Conservation (phyloP, 495 filamentous ascomycete species). For the Aspergillus saccharolyticus region DNA sequence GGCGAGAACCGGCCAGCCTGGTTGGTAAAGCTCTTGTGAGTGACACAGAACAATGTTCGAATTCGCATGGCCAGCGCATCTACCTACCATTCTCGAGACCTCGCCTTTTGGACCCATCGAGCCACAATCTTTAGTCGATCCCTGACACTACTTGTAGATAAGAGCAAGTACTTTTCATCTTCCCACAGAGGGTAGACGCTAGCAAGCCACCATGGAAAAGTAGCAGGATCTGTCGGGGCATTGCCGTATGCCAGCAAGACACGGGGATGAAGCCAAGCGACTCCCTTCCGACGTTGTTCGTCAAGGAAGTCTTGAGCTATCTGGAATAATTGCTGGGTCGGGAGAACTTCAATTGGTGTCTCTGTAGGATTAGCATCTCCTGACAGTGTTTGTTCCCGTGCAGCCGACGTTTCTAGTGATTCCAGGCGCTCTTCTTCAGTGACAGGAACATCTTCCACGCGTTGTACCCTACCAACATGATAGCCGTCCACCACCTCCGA, state of each 20-base stretch:
- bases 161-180: slow-evolving; percentile 70
- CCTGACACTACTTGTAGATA: slow-evolving; percentile 67
- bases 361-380: slow-evolving; percentile 18
- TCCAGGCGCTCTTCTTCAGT: slow-evolving; percentile 75
- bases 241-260: slow-evolving; percentile 71
- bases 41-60: slow-evolving; percentile 10
- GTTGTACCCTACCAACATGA: slow-evolving; percentile 64
- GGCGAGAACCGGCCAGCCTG: slow-evolving; percentile 32
- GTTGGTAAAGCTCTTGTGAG: slow-evolving; percentile 14
- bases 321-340: slow-evolving; percentile 65
- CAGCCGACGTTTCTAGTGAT: slow-evolving; percentile 49
- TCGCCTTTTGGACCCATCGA: slow-evolving; percentile 67
- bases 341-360: slow-evolving; percentile 50
- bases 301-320: slow-evolving; percentile 60
- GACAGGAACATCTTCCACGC: slow-evolving; percentile 72
- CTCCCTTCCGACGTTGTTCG: slow-evolving; percentile 58
- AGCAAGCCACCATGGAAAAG: slow-evolving; percentile 90
- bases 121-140: slow-evolving; percentile 76
- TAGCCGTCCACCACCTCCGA: slow-evolving; percentile 70
- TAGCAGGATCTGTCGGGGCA: slow-evolving; percentile 65
- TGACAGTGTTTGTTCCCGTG: slow-evolving; percentile 12
- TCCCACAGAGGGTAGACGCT: slow-evolving; percentile 72
- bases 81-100: slow-evolving; percentile 67
- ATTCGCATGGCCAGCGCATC: slow-evolving; percentile 1
- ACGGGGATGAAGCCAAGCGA: slow-evolving; percentile 66